Evolutionary conservation across 495 filamentous ascomycete species (phyloP).

Genomic region (Hyaloscypha bicolor): DNA sequence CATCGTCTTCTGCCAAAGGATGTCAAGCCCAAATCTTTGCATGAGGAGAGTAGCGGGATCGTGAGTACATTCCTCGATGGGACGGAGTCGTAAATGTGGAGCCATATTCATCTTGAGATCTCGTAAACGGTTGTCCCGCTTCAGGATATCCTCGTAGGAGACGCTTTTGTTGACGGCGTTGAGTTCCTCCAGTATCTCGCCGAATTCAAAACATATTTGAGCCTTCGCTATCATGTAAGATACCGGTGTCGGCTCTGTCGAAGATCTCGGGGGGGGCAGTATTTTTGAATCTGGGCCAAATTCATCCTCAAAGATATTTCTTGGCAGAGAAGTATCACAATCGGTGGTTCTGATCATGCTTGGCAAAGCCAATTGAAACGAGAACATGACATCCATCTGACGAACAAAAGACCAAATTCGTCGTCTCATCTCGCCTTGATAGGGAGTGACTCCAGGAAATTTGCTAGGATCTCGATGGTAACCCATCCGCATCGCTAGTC

Average conservation of each 20-base stretch:
- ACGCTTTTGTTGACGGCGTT: conserved; percentile 48
- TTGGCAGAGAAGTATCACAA: conserved; percentile 82
- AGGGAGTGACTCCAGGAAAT: conserved; percentile 80
- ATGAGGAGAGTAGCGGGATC: conserved; percentile 80
- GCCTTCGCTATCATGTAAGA: conserved; percentile 83
- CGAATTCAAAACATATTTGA: conserved; percentile 48
- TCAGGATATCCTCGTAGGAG: conserved; percentile 80
- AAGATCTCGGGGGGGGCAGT: conserved; percentile 74
- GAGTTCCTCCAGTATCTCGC: conserved; percentile 53
- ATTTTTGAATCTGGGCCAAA: conserved; percentile 76
- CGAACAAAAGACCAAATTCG: conserved; percentile 87
- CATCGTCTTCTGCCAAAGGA: conserved; percentile 80
- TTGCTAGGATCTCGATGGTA: conserved; percentile 90
- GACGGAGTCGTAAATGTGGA: conserved; percentile 66
- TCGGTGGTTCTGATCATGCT: conserved; percentile 82
- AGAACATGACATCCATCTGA: conserved; percentile 82
- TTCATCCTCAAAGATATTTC: conserved; percentile 94
- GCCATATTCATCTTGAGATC: conserved; percentile 68
- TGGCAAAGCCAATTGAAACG: conserved; percentile 89
- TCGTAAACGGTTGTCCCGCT: conserved; percentile 71
- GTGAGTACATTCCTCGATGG: conserved; percentile 68
- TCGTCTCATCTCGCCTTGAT: conserved; percentile 89
- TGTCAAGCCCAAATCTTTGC: conserved; percentile 77
- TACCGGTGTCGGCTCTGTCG: conserved; percentile 79
- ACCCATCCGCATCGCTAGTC: conserved; percentile 91